phyloP scores from a whole-genome alignment of 2,329 filamentous ascomycete species.

The Bipolaris oryzae region DNA sequence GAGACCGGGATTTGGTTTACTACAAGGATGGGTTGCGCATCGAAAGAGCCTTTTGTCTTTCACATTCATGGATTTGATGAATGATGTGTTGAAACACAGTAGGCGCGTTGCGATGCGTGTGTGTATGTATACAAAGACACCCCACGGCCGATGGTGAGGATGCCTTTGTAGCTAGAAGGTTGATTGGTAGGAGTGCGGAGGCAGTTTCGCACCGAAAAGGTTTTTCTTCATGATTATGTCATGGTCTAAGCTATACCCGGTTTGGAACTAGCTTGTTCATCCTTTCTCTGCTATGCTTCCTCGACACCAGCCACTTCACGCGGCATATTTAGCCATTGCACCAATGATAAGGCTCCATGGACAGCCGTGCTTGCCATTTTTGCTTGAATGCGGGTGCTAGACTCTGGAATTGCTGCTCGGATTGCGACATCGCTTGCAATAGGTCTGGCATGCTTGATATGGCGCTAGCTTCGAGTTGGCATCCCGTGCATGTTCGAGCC shows the following conservation, averaged over 20 bases:
- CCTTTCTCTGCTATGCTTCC: neutral
- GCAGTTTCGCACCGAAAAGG: constrained; percentile 7
- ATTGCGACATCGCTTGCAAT: constrained; percentile 3
- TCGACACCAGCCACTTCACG: constrained; percentile 7
- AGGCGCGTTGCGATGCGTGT: neutral
- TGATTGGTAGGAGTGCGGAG: constrained; percentile 6
- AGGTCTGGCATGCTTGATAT: constrained; percentile 8
- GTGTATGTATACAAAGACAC: neutral
- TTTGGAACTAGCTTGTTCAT: neutral
- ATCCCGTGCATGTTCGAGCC: constrained; percentile 22
- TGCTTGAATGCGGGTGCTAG: neutral
- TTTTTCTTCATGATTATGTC: constrained; percentile 16
- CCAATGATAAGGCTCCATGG: constrained; percentile 1
- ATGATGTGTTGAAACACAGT: too few relatives aligned
- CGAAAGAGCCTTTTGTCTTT: neutral
- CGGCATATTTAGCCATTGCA: constrained; percentile 3
- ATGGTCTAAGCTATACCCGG: neutral
- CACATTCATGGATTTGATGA: neutral
- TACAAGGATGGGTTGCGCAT: neutral
- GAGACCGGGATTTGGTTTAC: constrained; percentile 32
- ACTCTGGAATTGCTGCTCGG: neutral
- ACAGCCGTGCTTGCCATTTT: neutral
- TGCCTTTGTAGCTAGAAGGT: constrained; percentile 1
- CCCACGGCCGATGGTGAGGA: neutral
- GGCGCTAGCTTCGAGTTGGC: constrained; percentile 23